These are phyloP conservation scores for Phalaenopsis hybrid DNA, from an alignment of 116 monocot genomes.

Conservation along the genomic window DNA sequence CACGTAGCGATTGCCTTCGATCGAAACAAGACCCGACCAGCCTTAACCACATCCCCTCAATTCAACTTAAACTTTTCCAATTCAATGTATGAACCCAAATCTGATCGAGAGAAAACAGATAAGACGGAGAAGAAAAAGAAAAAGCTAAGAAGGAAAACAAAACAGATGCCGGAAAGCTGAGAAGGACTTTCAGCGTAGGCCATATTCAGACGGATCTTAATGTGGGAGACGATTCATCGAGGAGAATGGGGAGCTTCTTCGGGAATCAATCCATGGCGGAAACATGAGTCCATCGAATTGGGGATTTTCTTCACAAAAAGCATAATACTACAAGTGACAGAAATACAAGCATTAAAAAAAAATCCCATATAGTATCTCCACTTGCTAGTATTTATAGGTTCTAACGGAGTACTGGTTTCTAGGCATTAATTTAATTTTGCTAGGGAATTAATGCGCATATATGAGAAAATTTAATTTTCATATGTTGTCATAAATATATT, in stretches of 20 bases:
- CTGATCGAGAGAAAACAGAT: background rate
- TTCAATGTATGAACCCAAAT: background rate
- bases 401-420: too few species aligned
- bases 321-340: background rate
- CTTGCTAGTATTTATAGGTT: background rate
- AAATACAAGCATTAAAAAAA: background rate
- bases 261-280: slow-evolving; percentile 17
- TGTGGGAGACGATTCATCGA: background rate
- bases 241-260: background rate
- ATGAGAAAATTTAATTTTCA: too few species aligned
- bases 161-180: background rate
- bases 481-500: too few species aligned
- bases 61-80: background rate
- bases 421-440: too few species aligned
- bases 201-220: slow-evolving; percentile 5
- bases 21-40: background rate
- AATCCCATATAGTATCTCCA: background rate
- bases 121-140: background rate
- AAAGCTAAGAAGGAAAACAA: background rate
- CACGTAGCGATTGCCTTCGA: background rate
- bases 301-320: background rate
- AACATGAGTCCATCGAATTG: background rate
- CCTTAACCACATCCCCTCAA: background rate
- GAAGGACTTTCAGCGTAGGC: background rate
- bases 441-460: too few species aligned